These are phyloP conservation scores for Escallonia rubra DNA, from an alignment of 129 eudicot genomes.

Conservation along the genomic window DNA sequence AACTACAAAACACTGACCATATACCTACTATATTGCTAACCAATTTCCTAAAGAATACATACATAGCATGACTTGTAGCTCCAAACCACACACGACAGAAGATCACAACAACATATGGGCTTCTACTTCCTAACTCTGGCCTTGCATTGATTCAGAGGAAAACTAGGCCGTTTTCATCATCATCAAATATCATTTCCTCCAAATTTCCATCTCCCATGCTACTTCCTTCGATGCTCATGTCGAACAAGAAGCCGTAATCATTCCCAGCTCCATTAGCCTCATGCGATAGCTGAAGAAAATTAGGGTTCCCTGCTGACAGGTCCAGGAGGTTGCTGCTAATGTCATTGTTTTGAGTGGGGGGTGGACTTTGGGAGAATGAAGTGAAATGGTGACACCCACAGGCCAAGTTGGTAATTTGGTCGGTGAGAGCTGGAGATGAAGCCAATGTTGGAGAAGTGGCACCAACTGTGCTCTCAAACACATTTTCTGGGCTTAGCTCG, in stretches of 20 bases:
- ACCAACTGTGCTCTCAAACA: constrained; percentile 8
- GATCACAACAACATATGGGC: constrained; percentile 23
- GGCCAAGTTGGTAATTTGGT: constrained; percentile 18
- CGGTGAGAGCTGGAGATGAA: constrained; percentile 3
- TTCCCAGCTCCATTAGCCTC: constrained; percentile 32
- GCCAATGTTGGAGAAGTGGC: constrained; percentile 15
- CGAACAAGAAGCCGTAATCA: constrained; percentile 47
- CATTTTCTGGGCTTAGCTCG: constrained; percentile 28
- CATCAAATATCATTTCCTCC: constrained; percentile 48
- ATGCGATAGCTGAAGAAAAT: constrained; percentile 26
- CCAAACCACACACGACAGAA: constrained; percentile 14
- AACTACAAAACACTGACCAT: no score
- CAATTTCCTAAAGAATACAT: no score
- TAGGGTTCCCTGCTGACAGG: constrained; percentile 29
- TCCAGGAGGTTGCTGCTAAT: constrained; percentile 16
- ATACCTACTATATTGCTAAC: no score
- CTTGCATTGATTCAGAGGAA: constrained; percentile 18
- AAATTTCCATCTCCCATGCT: constrained; percentile 19
- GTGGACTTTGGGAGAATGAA: constrained; percentile 14
- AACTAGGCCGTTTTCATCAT: constrained; percentile 39
- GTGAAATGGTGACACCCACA: constrained; percentile 28
- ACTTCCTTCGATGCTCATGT: constrained; percentile 32
- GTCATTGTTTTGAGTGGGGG: constrained; percentile 27
- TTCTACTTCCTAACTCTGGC: constrained; percentile 23
- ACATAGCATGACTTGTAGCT: background rate